Conservation (phyloP, 805 yeast genomes). For the Kluyveromyces dobzhanskii region DNA sequence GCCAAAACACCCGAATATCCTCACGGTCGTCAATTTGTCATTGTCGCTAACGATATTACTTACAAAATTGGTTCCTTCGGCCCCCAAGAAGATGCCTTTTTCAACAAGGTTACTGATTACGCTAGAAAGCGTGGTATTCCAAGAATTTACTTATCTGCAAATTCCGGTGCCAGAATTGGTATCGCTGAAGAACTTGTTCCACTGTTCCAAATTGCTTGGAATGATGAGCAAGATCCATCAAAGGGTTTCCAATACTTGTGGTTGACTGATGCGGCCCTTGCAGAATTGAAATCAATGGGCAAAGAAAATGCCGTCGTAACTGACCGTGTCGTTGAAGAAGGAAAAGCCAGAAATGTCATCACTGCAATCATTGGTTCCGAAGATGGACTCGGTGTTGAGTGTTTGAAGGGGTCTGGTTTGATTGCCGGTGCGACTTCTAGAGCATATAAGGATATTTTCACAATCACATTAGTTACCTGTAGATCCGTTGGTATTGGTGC, state of each 20-base stretch:
- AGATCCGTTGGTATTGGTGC: constrained; percentile 99
- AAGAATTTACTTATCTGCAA: constrained; percentile 90
- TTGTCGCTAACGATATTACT: constrained; percentile 95
- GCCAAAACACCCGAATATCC: constrained; percentile 97
- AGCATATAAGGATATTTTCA: constrained; percentile 96
- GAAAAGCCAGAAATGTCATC: constrained; percentile 75
- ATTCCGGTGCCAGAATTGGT: constrained; percentile 99
- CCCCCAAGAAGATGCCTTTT: constrained; percentile 88
- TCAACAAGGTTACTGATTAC: constrained; percentile 84
- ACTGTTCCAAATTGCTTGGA: constrained; percentile 88
- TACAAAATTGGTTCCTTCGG: constrained; percentile 98
- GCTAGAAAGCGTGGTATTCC: constrained; percentile 92
- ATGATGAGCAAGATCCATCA: constrained; percentile 58
- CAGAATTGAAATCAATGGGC: constrained; percentile 48
- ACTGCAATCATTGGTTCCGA: constrained; percentile 85
- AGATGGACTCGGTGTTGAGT: constrained; percentile 97
- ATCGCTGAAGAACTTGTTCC: constrained; percentile 94
- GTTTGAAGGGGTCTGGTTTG: constrained; percentile 95
- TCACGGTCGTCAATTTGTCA: constrained; percentile 84
- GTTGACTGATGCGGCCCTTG: constrained; percentile 59
- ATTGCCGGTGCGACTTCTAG: constrained; percentile 98
- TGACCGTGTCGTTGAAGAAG: constrained; percentile 74
- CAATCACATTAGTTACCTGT: constrained; percentile 97
- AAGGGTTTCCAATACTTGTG: constrained; percentile 90
- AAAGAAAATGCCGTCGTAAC: constrained; percentile 57